These are phyloP conservation scores for Lactarius sp. DNA, from an alignment of 768 basidiomycete species.

Conservation along the genomic window DNA sequence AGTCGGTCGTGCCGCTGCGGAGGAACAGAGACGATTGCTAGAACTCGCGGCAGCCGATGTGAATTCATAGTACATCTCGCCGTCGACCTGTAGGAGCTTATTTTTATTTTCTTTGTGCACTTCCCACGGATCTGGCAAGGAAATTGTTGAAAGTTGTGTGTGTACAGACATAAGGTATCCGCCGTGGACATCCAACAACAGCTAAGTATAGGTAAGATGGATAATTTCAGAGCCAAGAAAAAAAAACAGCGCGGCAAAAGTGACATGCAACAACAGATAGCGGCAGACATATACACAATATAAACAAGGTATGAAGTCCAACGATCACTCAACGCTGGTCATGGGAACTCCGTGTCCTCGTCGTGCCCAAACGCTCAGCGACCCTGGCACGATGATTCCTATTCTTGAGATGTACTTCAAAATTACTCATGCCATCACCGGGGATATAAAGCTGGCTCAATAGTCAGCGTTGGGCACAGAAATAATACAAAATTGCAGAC, in stretches of 20 bases:
- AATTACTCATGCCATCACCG: slow-evolving; percentile 52
- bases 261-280: slow-evolving; percentile 25
- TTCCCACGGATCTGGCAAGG: not conserved
- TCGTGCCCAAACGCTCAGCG: slow-evolving; percentile 44
- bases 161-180: slow-evolving; percentile 24
- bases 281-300: slow-evolving; percentile 24
- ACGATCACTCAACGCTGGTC: slow-evolving; percentile 18
- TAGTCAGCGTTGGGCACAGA: slow-evolving; percentile 5
- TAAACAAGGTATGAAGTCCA: slow-evolving; percentile 17
- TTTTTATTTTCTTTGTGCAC: slow-evolving; percentile 10
- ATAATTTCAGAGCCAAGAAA: slow-evolving; percentile 22
- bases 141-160: slow-evolving; percentile 11
- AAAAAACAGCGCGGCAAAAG: slow-evolving; percentile 3
- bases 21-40: slow-evolving; percentile 23
- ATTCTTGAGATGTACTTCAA: slow-evolving; percentile 89
- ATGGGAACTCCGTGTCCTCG: slow-evolving; percentile 19
- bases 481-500: slow-evolving; percentile 38
- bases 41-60: slow-evolving; percentile 8
- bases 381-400: slow-evolving; percentile 74
- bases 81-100: not conserved
- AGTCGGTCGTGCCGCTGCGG: slow-evolving; percentile 19
- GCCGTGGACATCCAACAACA: slow-evolving; percentile 24
- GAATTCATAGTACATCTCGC: not conserved
- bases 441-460: slow-evolving; percentile 20
- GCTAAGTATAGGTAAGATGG: slow-evolving; percentile 25